Base-by-base conservation (phyloP, 495 filamentous ascomycete genomes). In the Penicillium argentinense region DNA sequence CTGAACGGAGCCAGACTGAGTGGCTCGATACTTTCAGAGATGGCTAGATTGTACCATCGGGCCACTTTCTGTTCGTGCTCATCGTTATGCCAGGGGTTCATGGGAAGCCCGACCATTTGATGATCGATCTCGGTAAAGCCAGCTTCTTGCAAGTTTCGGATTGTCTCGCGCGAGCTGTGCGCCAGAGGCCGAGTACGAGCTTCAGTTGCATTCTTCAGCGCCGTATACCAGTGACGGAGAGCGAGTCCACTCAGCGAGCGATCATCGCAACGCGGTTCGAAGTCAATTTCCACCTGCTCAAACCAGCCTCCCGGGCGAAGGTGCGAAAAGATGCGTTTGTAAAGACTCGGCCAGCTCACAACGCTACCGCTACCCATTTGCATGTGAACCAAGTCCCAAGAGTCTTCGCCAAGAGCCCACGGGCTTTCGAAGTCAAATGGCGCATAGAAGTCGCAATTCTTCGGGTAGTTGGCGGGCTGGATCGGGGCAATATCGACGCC, bases 221-320 rank as follows among this genome's bases (percentile, higher is more conserved):
- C 80, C 9, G 78, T 66, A 48, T 86, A 86, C 91, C 91, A 96
- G 50, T 78, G 49, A 54, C 66, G 42, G 82, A 69, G 24, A 62
- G 66, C 42, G 67, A 79, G 36, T 74, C 69, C 44, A 57, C 29
- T 79, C 65, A 57, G 82, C 46, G 62, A 79, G n/a, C 79, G 76
- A 54, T 90, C 85, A 45, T 92, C 87, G 48, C 82, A 87, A 19
- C 82, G 85, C n/a, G 88, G 89, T 18, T 78, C 69, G 38, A 87
- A 82, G 62, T 97, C 90, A 24, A 97, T 87, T 60, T 97, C 92
- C n/a, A 96, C 82, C 43, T 96, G 91, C 66, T 97, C 92, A 36
- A 96, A 73, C 66, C 79, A 83, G 9, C 88, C 91, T 4, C 86
- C 83, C 8, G 91, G 89, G 49, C 80, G 85, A n/a, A 96, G 78